Evolutionary conservation across 495 filamentous ascomycete species (phyloP), one percentile per base, ranked within the genome.

Genomic region (Xylaria telfairii): DNA sequence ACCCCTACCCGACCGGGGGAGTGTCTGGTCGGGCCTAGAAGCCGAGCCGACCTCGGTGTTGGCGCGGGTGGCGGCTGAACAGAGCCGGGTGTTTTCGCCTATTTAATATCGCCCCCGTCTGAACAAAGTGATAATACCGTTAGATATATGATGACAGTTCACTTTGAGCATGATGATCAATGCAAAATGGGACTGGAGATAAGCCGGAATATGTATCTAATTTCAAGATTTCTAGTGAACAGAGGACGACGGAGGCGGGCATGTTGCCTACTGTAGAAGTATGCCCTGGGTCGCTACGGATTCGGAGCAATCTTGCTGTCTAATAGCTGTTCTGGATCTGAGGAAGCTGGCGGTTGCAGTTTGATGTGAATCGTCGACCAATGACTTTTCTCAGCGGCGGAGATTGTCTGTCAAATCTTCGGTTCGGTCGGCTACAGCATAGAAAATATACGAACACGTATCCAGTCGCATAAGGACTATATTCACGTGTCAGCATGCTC

Each of bases 21-120:
- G 15, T 34, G 56, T 62, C n/a, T 10, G 42, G 59, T 53, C 64
- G 64, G 64, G 64, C 64, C 64, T 66, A 17, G 64, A 66, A 66
- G 30, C 64, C 64, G 64, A 66, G 64, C 64, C 64, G 64, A 66
- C 19, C 12, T 51, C 44, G 62, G 62, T 51, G 42, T 28, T 47
- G 17, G 62, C 44, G 62, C 62, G 62, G 62, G 62, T 65, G 1
- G 62, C 62, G 62, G 64, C 46, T 66, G 47, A 42, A 41, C 64
- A 66, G 64, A 54, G 64, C 64, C 64, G 64, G 47, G 44, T n/a
- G 17, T 62, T 15, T 42, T 28, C 37, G 59, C 34, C 34, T 24
- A 6, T 32, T 24, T 42, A 9, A 41, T 62, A 41, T 62, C 59
- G 9, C 32, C 32, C 21, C 21, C 19, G 28, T 12, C 12, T 19